Evolutionary conservation across 495 filamentous ascomycete species (phyloP).

Genomic region (Hypoxylon perforatum): DNA sequence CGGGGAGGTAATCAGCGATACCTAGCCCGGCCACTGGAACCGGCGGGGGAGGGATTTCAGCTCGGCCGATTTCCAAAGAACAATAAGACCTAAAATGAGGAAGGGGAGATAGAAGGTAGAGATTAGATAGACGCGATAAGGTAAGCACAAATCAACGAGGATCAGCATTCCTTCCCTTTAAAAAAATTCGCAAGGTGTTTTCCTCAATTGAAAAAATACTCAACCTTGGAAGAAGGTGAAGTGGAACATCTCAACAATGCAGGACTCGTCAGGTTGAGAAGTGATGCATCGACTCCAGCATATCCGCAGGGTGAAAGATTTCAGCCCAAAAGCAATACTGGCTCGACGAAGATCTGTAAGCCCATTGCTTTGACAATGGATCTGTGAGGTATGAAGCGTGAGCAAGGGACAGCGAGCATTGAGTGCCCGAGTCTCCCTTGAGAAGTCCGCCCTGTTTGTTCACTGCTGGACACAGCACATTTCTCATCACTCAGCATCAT

Average conservation of each 20-base stretch:
- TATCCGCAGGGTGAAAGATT: no score
- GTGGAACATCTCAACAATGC: neutral
- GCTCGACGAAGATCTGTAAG: conserved; percentile 3
- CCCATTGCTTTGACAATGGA: neutral
- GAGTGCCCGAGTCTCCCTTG: neutral
- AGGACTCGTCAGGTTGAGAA: neutral
- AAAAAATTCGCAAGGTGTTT: neutral
- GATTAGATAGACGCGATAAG: conserved; percentile 4
- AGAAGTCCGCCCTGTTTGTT: neutral
- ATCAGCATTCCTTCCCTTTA: neutral
- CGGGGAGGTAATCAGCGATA: neutral
- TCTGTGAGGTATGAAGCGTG: neutral
- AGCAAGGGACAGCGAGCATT: neutral
- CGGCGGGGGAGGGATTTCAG: neutral
- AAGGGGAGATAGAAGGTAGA: neutral
- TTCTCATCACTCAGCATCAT: neutral
- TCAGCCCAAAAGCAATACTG: neutral
- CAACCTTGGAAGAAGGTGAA: neutral
- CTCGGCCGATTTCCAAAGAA: conserved; percentile 1
- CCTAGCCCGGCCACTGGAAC: neutral
- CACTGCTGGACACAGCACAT: neutral
- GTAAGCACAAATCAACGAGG: neutral
- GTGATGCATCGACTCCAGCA: no score
- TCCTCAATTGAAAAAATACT: neutral
- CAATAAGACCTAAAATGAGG: neutral